phyloP scores from a whole-genome alignment of 1,284 basidiomycete species.

The Flammula alnicola region DNA sequence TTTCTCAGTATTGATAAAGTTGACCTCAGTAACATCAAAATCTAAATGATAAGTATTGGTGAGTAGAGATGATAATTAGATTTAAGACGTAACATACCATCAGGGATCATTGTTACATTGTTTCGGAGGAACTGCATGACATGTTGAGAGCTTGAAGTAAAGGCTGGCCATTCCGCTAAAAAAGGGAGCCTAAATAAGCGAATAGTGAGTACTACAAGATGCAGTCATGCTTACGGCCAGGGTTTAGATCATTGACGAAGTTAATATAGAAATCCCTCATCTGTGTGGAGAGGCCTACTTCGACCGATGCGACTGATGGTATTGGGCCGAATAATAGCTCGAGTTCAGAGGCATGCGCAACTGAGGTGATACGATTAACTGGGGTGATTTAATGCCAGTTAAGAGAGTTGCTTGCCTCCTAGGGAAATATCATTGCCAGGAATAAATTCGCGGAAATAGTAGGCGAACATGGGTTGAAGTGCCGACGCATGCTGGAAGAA shows the following conservation, averaged over 20 bases:
- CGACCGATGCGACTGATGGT: constrained; percentile 42
- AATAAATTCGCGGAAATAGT: constrained; percentile 59
- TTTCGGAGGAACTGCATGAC: constrained; percentile 53
- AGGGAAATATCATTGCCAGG: constrained; percentile 39
- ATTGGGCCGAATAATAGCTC: constrained; percentile 51
- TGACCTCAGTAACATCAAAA: constrained; percentile 45
- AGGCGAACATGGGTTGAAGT: constrained; percentile 55
- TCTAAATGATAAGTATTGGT: constrained; percentile 33
- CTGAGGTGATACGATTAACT: constrained; percentile 31
- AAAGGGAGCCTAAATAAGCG: background rate
- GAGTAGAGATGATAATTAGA: background rate
- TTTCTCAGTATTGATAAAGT: constrained; percentile 44
- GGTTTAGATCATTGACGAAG: constrained; percentile 56
- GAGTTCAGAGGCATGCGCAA: constrained; percentile 56
- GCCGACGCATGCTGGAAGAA: constrained; percentile 53
- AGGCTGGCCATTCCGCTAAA: constrained; percentile 51
- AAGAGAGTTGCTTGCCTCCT: constrained; percentile 15
- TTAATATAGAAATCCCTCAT: constrained; percentile 57
- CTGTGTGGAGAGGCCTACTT: constrained; percentile 49
- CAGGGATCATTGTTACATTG: constrained; percentile 54
- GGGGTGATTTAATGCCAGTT: background rate
- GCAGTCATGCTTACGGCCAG: constrained; percentile 56
- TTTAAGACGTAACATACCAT: constrained; percentile 42
- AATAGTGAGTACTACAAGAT: constrained; percentile 6
- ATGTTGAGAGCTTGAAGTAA: constrained; percentile 34